Evolutionary conservation across 306 rosid species (phyloP).

Genomic region (Sindora glabra): DNA sequence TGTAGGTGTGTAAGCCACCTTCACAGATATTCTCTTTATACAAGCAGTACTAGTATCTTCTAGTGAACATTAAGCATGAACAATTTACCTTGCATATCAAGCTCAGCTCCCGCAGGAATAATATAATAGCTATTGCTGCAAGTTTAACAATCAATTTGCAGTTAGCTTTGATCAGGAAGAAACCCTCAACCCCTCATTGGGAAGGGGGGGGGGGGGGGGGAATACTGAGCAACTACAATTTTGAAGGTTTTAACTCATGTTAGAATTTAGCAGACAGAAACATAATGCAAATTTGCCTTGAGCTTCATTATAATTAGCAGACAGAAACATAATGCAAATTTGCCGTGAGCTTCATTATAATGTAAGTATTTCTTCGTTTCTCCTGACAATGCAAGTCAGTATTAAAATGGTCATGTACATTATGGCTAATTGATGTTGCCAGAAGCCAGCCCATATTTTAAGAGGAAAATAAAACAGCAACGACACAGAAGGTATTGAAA

Average conservation of each 20-base stretch:
- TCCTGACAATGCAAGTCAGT: not conserved
- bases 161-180: constrained; percentile 1
- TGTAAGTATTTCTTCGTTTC: not conserved
- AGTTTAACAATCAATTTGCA: constrained; percentile 15
- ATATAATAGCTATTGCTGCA: constrained; percentile 66
- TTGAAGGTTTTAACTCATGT: not conserved
- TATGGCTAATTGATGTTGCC: not conserved
- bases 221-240: not conserved
- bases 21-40: not conserved
- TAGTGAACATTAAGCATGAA: not conserved
- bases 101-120: constrained; percentile 55
- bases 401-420: not conserved
- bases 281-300: too few species aligned
- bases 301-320: too few species aligned
- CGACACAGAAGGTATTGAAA: too few species aligned
- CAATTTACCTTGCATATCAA: constrained; percentile 47
- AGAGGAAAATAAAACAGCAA: not conserved
- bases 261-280: not conserved
- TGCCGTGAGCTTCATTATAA: not conserved
- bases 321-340: not conserved
- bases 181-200: not conserved
- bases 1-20: not conserved
- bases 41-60: not conserved
- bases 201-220: not conserved
- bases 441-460: not conserved